A percentile compares a stretch with the other conserved stretches of the same genome.
phyloP scores from a whole-genome alignment of 768 basidiomycete genomes.

The Tulasnella sp. region DNA sequence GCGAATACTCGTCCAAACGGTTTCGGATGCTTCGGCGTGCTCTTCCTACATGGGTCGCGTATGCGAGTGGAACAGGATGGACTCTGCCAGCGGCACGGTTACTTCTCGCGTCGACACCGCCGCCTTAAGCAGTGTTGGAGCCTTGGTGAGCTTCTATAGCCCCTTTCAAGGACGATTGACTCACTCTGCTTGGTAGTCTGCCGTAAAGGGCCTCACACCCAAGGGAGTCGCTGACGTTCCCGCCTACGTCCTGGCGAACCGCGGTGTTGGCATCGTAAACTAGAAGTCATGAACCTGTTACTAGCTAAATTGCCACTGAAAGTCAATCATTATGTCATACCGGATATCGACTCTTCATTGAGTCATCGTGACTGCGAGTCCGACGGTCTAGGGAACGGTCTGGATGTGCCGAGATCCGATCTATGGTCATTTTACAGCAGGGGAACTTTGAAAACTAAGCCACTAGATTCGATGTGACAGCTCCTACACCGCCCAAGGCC shows the following conservation, averaged over 20 bases:
- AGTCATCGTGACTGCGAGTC: no score
- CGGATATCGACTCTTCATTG: no score
- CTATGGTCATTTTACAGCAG: no score
- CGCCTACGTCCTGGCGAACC: not conserved
- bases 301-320: no score
- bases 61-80: not conserved
- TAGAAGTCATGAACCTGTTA: not conserved
- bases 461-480: no score
- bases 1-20: not conserved
- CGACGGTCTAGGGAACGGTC: no score
- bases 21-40: not conserved
- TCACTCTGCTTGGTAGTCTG: not conserved
- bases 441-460: no score
- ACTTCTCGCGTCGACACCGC: not conserved
- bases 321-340: no score
- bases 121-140: not conserved
- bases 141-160: not conserved
- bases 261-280: not conserved
- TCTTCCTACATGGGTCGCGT: not conserved
- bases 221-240: not conserved
- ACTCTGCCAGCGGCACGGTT: not conserved
- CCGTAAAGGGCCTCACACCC: not conserved
- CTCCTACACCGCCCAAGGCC: no score
- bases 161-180: not conserved
- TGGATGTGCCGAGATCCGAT: no score